Conservation (phyloP, 1,284 basidiomycete genomes). For the Moniliophthora roreri region DNA sequence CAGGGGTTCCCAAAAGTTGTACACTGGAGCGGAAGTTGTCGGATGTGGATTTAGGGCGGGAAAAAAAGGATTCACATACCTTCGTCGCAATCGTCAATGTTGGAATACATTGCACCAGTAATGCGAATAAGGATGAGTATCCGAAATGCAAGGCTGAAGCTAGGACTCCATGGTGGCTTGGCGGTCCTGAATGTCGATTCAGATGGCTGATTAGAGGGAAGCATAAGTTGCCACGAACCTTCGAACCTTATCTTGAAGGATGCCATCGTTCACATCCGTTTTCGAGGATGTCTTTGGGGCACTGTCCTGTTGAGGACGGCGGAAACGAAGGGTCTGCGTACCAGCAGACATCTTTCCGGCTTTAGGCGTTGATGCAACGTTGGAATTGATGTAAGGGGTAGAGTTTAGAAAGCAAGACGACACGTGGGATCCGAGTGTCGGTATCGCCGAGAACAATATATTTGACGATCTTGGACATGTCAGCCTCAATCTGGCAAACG, state of each 20-base stretch:
- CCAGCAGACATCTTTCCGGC: conserved; percentile 31
- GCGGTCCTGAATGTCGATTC: conserved; percentile 45
- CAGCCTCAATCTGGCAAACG: neutral
- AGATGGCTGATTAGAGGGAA: conserved; percentile 13
- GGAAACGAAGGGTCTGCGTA: conserved; percentile 55
- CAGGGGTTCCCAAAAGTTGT: conserved; percentile 98
- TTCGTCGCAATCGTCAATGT: conserved; percentile 97
- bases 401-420: no score
- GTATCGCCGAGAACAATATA: no score
- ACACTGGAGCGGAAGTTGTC: conserved; percentile 55
- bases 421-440: conserved; percentile 4
- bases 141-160: conserved; percentile 80
- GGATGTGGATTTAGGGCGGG: conserved; percentile 5
- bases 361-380: conserved; percentile 8
- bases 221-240: conserved; percentile 39
- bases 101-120: conserved; percentile 92
- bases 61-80: conserved; percentile 47
- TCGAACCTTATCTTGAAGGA: conserved; percentile 76
- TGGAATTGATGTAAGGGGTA: neutral
- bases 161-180: conserved; percentile 80
- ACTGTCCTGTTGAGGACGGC: conserved; percentile 45
- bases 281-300: conserved; percentile 29
- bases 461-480: no score
- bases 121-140: conserved; percentile 83
- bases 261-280: conserved; percentile 51